Evolutionary conservation across 2,329 filamentous ascomycete species (phyloP), one percentile per base, ranked within the genome.

Genomic region (Thelonectria blattea): DNA sequence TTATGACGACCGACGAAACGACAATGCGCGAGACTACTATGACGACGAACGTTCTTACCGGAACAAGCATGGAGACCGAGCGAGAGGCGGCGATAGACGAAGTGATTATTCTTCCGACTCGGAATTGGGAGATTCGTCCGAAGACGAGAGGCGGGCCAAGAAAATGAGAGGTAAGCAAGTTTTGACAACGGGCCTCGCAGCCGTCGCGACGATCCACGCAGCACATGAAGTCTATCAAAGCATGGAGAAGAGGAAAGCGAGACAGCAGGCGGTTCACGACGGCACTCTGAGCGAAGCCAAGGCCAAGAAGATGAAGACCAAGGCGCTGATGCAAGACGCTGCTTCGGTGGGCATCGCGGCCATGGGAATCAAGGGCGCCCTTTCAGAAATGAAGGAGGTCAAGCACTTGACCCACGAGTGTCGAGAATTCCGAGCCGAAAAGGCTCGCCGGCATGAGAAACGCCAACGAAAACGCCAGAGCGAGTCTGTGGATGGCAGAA

Each of bases 121-220:
- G 18, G 83, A 86, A 67, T 71, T 86, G 50, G 84, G 84, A 51
- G 83, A 86, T 74, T 86, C 85, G 63, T 81, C 83, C 17, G 82
- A 84, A 20, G 85, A 87, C 65, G 79, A 81, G 71, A 85, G 79
- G 72, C 77, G 76, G 62, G 79, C 78, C 39, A 82, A 78, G 73
- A 86, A 84, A 73, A 84, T 86, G 79, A 83, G 78, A 84, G 83
- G 84, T 85, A 86, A 87, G 81, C 84, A 86, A 78, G 68, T 85
- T 61, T 65, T 87, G 58, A 86, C 82, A 55, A 81, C 83, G 8
- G 84, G 83, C 48, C 75, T 87, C 58, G 85, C 85, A 55, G 79
- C 82, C 53, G 82, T 86, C 63, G 84, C 85, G 70, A 86, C 83
- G 66, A 85, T 87, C 67, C 84, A 87, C 73, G 85, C 85, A 65